These are phyloP conservation scores for Fragilaria radians DNA, from an alignment of 108 stramenopile genomes.

Conservation along the genomic window DNA sequence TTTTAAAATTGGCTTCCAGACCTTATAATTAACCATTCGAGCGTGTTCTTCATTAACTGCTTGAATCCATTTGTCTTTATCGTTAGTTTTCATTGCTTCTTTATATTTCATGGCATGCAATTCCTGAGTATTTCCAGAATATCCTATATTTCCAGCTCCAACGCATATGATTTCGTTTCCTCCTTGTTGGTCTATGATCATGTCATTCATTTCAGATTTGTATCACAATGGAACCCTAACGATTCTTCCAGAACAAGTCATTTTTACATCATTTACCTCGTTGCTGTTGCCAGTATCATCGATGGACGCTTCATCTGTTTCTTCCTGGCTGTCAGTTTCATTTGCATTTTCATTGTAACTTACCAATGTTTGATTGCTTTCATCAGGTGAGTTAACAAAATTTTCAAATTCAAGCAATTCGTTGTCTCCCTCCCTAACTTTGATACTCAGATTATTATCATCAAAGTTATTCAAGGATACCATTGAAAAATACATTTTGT, in stretches of 20 bases:
- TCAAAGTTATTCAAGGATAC: too few relatives aligned
- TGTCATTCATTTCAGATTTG: too few relatives aligned
- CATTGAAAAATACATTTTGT: slow-evolving; percentile 17
- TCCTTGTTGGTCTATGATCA: too few relatives aligned
- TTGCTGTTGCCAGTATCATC: slow-evolving; percentile 3
- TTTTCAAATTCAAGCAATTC: too few relatives aligned
- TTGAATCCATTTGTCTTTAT: slow-evolving; percentile 23
- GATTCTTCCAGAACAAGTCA: not conserved
- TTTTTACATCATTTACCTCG: not conserved
- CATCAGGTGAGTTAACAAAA: too few relatives aligned
- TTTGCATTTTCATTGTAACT: too few relatives aligned
- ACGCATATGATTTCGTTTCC: too few relatives aligned
- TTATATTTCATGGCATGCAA: slow-evolving; percentile 34
- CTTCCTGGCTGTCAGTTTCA: too few relatives aligned
- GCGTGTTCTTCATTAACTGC: slow-evolving; percentile 33
- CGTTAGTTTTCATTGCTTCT: slow-evolving; percentile 23
- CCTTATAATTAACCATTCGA: slow-evolving; percentile 21
- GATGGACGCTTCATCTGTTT: not conserved
- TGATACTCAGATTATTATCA: too few relatives aligned
- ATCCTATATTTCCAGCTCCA: slow-evolving; percentile 28
- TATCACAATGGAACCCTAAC: not conserved
- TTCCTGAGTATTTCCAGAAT: slow-evolving; percentile 25
- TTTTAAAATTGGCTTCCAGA: slow-evolving; percentile 9
- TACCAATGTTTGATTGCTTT: too few relatives aligned
- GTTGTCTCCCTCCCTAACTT: too few relatives aligned